A percentile compares a stretch with the other conserved stretches of the same genome.
Conservation (phyloP, 176 grass and related monocot species). For the Musa schizocarpa region DNA sequence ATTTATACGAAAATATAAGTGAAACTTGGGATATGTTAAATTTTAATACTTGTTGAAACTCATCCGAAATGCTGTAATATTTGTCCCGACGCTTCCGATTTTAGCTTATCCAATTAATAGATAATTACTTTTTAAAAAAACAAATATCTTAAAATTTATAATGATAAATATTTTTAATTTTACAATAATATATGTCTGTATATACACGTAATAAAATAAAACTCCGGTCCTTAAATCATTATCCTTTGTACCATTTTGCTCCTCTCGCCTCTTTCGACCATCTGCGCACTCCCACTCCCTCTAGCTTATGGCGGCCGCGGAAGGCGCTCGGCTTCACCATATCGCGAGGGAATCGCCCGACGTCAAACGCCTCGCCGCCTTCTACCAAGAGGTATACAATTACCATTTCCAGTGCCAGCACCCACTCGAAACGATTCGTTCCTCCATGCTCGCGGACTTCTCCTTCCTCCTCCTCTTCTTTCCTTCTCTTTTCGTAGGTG, state of each 20-base stretch:
- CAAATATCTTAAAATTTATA: no score
- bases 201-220: background rate
- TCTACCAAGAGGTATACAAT: slow-evolving; percentile 60
- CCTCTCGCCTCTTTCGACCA: background rate
- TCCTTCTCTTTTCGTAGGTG: slow-evolving; percentile 7
- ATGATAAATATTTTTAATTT: no score
- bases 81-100: no score
- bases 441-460: no score
- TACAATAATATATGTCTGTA: background rate
- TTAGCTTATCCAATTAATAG: no score
- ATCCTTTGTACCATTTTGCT: no score
- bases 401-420: background rate
- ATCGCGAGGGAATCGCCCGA: slow-evolving; percentile 70
- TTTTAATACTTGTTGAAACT: no score
- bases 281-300: background rate
- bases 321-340: slow-evolving; percentile 66
- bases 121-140: no score
- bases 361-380: slow-evolving; percentile 67
- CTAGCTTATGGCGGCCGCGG: slow-evolving; percentile 36
- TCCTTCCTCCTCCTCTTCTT: background rate
- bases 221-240: background rate
- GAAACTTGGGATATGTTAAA: no score
- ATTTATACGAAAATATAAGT: no score
- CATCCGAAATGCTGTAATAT: no score
- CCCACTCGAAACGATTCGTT: background rate